These are phyloP conservation scores for Arxiozyma slooffiae DNA, from an alignment of 1,139 yeast species.

Conservation along the genomic window DNA sequence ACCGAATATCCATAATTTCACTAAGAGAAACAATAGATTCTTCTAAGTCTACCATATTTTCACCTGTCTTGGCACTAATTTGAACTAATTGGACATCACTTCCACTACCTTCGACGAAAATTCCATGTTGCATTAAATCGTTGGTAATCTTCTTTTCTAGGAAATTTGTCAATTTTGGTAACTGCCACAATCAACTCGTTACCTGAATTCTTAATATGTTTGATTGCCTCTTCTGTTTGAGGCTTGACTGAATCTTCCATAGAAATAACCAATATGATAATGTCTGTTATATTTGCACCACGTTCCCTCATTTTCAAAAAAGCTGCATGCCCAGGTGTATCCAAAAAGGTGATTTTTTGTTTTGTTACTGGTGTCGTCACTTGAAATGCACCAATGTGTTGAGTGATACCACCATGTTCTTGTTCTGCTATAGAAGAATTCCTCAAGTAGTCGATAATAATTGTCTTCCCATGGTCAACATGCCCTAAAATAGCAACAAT, in stretches of 20 bases:
- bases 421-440: constrained; percentile 72
- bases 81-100: constrained; percentile 89
- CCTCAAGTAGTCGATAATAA: constrained; percentile 76
- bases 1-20: constrained; percentile 69
- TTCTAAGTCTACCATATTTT: constrained; percentile 79
- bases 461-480: constrained; percentile 97
- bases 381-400: constrained; percentile 94
- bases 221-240: constrained; percentile 91
- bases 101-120: constrained; percentile 86
- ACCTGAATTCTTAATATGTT: constrained; percentile 69
- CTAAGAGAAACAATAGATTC: constrained; percentile 81
- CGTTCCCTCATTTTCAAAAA: constrained; percentile 92
- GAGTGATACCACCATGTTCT: constrained; percentile 96
- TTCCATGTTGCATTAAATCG: constrained; percentile 67
- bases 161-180: constrained; percentile 81
- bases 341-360: constrained; percentile 75
- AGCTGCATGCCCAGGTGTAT: constrained; percentile 98
- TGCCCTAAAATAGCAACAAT: constrained; percentile 98
- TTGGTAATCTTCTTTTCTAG: constrained; percentile 56
- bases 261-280: constrained; percentile 88
- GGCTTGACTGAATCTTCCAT: constrained; percentile 98
- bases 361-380: constrained; percentile 67
- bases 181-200: constrained; percentile 87
- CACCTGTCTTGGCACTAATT: constrained; percentile 79
- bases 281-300: constrained; percentile 91